These are phyloP conservation scores for Phaeoacremonium minimum DNA, from an alignment of 2,329 filamentous ascomycete species.

Conservation along the genomic window DNA sequence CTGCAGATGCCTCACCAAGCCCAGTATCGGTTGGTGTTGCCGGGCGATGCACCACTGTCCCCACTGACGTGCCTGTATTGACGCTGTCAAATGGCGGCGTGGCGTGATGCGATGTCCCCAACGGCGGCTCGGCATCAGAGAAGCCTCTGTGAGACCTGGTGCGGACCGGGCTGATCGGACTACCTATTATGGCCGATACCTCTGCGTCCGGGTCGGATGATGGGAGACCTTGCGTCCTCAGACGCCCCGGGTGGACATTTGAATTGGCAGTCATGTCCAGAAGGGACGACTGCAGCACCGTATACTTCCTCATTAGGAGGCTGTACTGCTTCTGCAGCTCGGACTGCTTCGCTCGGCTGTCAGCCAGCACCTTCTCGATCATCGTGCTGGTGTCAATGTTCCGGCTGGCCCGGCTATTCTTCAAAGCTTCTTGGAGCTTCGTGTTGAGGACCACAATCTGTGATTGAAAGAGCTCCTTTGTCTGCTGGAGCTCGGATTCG, in stretches of 20 bases:
- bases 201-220: conserved; percentile 28
- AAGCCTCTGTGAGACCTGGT: conserved; percentile 34
- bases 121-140: conserved; percentile 38
- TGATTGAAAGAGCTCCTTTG: conserved; percentile 36
- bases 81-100: conserved; percentile 32
- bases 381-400: conserved; percentile 25
- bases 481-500: conserved; percentile 40
- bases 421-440: conserved; percentile 34
- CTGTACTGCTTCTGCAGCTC: conserved; percentile 50
- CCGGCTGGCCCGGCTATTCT: conserved; percentile 8
- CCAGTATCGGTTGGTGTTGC: conserved; percentile 28
- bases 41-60: conserved; percentile 23
- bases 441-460: conserved; percentile 44
- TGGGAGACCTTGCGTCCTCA: too few species aligned
- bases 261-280: conserved; percentile 39
- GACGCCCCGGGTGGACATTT: too few species aligned
- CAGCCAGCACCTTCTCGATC: conserved; percentile 40
- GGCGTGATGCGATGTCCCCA: conserved; percentile 35
- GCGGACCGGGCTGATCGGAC: conserved; percentile 25
- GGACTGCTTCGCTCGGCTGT: conserved; percentile 47
- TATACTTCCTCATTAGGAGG: conserved; percentile 46
- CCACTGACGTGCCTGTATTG: conserved; percentile 13
- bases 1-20: conserved; percentile 8
- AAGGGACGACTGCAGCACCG: conserved; percentile 43
- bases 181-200: conserved; percentile 26